These are phyloP conservation scores for Calonectria fujianensis DNA, from an alignment of 2,329 filamentous ascomycete genomes.

Conservation along the genomic window DNA sequence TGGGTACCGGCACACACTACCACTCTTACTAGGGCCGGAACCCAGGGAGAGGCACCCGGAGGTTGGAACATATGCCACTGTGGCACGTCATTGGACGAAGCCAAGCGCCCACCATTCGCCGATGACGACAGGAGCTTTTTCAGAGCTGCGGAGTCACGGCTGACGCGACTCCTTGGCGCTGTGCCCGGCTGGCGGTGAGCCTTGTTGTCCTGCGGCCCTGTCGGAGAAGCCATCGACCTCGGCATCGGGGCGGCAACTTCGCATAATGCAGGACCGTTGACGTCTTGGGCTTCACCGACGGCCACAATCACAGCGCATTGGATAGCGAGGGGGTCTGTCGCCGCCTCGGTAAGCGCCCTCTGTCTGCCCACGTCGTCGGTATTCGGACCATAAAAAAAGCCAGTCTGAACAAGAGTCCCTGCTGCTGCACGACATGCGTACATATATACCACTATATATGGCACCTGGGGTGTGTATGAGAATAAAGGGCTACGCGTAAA, in stretches of 20 bases:
- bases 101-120: slow-evolving; percentile 45
- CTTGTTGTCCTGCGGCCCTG: slow-evolving; percentile 43
- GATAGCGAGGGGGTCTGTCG: slow-evolving; percentile 52
- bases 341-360: slow-evolving; percentile 48
- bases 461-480: slow-evolving; percentile 47
- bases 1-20: slow-evolving; percentile 50
- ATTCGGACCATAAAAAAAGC: slow-evolving; percentile 44
- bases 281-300: slow-evolving; percentile 55
- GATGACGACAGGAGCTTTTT: slow-evolving; percentile 55
- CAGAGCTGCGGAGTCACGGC: slow-evolving; percentile 43
- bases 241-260: slow-evolving; percentile 25
- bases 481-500: slow-evolving; percentile 21
- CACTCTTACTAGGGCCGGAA: slow-evolving; percentile 49
- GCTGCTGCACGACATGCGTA: slow-evolving; percentile 57
- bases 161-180: slow-evolving; percentile 48
- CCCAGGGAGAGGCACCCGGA: slow-evolving; percentile 52
- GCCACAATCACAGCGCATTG: slow-evolving; percentile 49
- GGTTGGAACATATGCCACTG: slow-evolving; percentile 42
- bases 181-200: slow-evolving; percentile 42
- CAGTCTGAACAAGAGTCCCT: slow-evolving; percentile 49
- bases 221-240: slow-evolving; percentile 36
- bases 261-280: slow-evolving; percentile 34
- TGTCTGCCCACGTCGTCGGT: slow-evolving; percentile 56
- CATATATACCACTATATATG: slow-evolving; percentile 47
- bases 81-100: slow-evolving; percentile 46